Conservation (phyloP, 192 early-diverging fungal genomes). For the Entomortierella parvispora region DNA sequence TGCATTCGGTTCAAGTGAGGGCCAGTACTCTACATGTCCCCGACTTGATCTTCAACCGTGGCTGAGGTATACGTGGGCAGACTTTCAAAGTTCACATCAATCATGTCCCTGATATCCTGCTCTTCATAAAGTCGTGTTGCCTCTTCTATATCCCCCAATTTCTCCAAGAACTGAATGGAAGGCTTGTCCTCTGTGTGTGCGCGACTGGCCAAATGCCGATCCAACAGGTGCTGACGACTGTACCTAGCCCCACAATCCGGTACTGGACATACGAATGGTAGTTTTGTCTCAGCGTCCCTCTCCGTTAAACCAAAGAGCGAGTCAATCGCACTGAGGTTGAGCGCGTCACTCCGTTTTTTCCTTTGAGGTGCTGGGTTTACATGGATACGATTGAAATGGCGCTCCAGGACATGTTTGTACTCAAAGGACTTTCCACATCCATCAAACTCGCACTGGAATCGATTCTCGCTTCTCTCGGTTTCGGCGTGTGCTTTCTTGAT, state of each 20-base stretch:
- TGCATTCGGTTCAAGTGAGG: too few relatives aligned
- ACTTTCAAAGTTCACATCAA: too few relatives aligned
- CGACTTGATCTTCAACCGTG: too few relatives aligned
- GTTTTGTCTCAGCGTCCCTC: slow-evolving; percentile 1
- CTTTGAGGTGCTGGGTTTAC: neutral
- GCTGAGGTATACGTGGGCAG: too few relatives aligned
- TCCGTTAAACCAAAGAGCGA: slow-evolving; percentile 21
- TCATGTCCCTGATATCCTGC: neutral
- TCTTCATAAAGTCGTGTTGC: neutral
- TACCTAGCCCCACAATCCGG: slow-evolving; percentile 18
- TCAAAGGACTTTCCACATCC: slow-evolving; percentile 46
- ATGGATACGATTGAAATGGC: slow-evolving; percentile 17
- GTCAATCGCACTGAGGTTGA: slow-evolving; percentile 9
- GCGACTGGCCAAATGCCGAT: slow-evolving; percentile 19
- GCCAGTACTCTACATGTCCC: too few relatives aligned
- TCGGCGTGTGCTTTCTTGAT: slow-evolving; percentile 25
- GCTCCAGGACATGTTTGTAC: slow-evolving; percentile 34
- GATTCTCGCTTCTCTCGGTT: neutral
- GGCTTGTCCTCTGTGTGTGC: neutral
- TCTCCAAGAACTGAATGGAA: neutral
- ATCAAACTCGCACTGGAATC: slow-evolving; percentile 43
- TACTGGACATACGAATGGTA: slow-evolving; percentile 27
- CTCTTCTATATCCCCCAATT: neutral
- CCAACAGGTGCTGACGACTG: slow-evolving; percentile 13
- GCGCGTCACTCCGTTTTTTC: slow-evolving; percentile 26